Conservation (phyloP, 2,329 filamentous ascomycete species). For the Colletotrichum shisoi region DNA sequence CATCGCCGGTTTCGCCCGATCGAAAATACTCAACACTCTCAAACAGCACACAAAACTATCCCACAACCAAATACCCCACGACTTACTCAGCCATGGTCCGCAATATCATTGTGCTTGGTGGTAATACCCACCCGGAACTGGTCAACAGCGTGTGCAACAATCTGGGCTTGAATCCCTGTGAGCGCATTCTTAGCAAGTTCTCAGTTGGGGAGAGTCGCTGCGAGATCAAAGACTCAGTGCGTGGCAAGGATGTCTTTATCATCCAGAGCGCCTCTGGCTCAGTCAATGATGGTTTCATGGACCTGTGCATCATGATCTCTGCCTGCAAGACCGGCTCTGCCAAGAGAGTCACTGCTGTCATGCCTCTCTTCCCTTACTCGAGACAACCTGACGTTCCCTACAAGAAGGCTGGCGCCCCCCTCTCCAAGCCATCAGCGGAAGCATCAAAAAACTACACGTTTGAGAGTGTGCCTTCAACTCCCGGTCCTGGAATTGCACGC, state of each 20-base stretch:
- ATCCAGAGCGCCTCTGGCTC: constrained; percentile 92
- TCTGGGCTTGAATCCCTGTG: constrained; percentile 84
- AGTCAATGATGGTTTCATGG: constrained; percentile 96
- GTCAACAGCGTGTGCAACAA: constrained; percentile 87
- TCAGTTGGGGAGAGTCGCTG: constrained; percentile 93
- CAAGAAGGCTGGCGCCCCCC: constrained; percentile 90
- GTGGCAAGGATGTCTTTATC: constrained; percentile 98
- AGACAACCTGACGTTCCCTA: constrained; percentile 96
- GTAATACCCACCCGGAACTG: constrained; percentile 89
- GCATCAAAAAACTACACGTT: constrained; percentile 75
- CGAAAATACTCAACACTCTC: neutral
- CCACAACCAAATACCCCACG: neutral
- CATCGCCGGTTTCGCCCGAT: constrained; percentile 34
- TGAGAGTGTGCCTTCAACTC: constrained; percentile 89
- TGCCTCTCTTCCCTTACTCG: constrained; percentile 93
- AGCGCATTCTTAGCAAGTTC: constrained; percentile 89
- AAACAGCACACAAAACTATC: constrained; percentile 4
- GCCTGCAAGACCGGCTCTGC: constrained; percentile 95
- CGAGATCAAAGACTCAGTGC: constrained; percentile 94
- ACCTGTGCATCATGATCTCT: constrained; percentile 97
- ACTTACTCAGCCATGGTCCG: constrained; percentile 72
- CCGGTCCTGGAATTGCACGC: constrained; percentile 73
- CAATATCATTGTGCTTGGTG: constrained; percentile 92
- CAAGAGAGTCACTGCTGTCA: constrained; percentile 87
- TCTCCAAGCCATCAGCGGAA: constrained; percentile 72